These are phyloP conservation scores for Potentilla sterilis DNA, from an alignment of 306 rosid species.

Conservation along the genomic window DNA sequence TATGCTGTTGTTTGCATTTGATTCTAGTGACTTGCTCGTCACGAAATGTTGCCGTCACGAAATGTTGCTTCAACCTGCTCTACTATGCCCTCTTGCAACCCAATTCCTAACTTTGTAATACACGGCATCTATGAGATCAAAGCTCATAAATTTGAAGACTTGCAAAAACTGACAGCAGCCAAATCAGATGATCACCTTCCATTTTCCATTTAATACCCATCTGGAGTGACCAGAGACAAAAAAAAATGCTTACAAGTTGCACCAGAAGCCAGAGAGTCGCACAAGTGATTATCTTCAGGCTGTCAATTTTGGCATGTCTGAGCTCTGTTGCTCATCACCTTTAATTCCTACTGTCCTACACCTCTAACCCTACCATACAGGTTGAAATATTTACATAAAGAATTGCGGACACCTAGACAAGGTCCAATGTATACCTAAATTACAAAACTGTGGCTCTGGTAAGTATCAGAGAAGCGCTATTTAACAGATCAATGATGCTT, in stretches of 20 bases:
- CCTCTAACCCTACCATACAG: not conserved
- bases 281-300: not conserved
- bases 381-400: constrained; percentile 13
- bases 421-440: not conserved
- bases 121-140: not conserved
- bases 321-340: constrained; percentile 1
- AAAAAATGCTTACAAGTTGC: not conserved
- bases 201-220: not conserved
- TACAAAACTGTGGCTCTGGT: not conserved
- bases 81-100: not conserved
- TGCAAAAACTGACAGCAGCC: not conserved
- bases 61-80: too few relatives aligned
- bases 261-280: not conserved
- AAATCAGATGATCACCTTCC: not conserved
- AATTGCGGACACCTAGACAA: not conserved
- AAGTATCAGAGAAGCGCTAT: not conserved
- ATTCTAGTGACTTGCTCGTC: too few relatives aligned
- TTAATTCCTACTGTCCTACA: not conserved
- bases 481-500: too few relatives aligned
- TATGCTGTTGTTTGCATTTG: not conserved
- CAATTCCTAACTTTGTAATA: not conserved
- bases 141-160: not conserved
- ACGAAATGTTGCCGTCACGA: too few relatives aligned
- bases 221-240: not conserved
- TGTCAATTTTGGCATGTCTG: not conserved